Evolutionary conservation across 345 rosid genomes (phyloP), one percentile per base, ranked within the genome.

Genomic region (Bruguiera parviflora): DNA sequence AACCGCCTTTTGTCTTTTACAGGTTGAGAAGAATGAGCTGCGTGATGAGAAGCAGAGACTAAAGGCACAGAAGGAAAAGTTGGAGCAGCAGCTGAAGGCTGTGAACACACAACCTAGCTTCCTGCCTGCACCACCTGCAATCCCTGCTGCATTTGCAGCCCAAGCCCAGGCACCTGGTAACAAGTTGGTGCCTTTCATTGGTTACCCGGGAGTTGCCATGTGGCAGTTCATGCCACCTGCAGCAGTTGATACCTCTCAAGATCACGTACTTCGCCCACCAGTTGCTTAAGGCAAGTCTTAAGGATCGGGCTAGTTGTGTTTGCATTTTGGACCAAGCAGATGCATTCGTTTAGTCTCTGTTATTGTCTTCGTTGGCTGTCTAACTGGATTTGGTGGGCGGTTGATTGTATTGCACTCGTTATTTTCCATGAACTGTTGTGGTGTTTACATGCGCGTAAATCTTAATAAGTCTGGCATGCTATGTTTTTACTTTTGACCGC

Each of bases 221-320:
- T 95, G 97, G 97, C 96, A 88, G 78, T 95, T 89, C 78, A 75
- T 95, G 74, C 88, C 93, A 49, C 96, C 90, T 18, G 83, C 97
- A 8, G 75, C 80, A 32, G 75, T 82, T 57, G 99, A 95, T 69
- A 92, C 96, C 1, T 89, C 99, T 6, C 91, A 82, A 65, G 97
- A 95, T 83, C 96, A 92, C 55, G 93, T 89, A 76, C 93, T 88
- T 49, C 85, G 96, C 85, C 96, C 99, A 46, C 97, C 99, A n/a
- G 99, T 96, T 65, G 99, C 80, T 39, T 77, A 59, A 71, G 78
- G 21, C 71, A 39, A 58, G 65, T 2, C 37, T 2, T 22, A 68
- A 18, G 66, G 73, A 77, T 27, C 18, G 1, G 49, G 49, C 49
- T 61, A 70, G 68, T 77, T 53, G 70, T 81, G 80, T 73, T 78